Evolutionary conservation across 176 grass and related monocot genomes (phyloP), one percentile per base, ranked within the genome.

Genomic region (Stipa capillata): DNA sequence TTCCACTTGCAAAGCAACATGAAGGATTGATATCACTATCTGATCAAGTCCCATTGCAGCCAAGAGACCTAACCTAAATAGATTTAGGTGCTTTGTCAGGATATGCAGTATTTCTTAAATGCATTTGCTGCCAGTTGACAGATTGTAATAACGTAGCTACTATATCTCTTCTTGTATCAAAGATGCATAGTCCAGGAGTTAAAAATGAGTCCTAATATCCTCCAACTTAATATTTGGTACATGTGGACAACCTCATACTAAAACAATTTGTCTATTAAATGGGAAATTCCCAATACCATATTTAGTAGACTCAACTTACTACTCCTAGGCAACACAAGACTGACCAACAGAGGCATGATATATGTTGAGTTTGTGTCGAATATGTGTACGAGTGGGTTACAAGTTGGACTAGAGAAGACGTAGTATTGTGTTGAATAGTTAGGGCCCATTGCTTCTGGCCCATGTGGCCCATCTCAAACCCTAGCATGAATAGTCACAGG

Each of bases 1-100:
- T 85, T 85, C 63, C 82, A 81, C 36, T 58, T 84, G 49, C 87
- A 89, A 68, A 77, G 64, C 53, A 72, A 82, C 80, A 84, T 77
- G 75, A 84, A 81, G 13, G 77, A 79, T 42, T 88, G 41, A 92
- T 75, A 23, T 27, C 0, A 23, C 45, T 55, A 55, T 48, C n/a
- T n/a, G n/a, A n/a, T n/a, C 21, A 62, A 70, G 42, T n/a, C 37
- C 72, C 27, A n/a, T 7, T 69, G 9, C 63, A 66, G 33, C 28
- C 54, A 62, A 29, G 14, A 25, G 5, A 69, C 41, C 15, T 50
- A n/a, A 23, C 45, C 66, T 71, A 24, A 77, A 35, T 71, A 85
- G 65, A 43, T 64, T 86, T 83, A 72, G 66, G 57, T 41, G 48
- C 17, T 72, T 80, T 67, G 14, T 37, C 8, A 66, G 33, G 2